Evolutionary conservation across 345 rosid species (phyloP).

Genomic region (Mallotus nudiflorus): DNA sequence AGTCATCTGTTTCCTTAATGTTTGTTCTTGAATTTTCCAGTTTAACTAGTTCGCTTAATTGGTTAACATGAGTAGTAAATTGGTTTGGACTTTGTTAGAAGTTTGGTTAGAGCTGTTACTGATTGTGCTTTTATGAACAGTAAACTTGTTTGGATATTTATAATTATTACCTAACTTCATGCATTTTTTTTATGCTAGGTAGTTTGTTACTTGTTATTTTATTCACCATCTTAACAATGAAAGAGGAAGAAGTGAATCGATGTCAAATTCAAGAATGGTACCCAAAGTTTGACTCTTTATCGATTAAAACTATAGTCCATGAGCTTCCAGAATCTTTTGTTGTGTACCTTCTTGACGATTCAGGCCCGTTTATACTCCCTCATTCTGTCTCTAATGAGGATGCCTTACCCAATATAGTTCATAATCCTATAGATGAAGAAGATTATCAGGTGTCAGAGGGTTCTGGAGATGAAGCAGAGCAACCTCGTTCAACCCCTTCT

Average conservation of each 20-base stretch:
- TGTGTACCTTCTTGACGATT: conserved; percentile 64
- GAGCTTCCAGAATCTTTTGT: conserved; percentile 77
- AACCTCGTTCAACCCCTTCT: conserved; percentile 42
- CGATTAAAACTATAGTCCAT: conserved; percentile 68
- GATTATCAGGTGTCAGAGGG: conserved; percentile 63
- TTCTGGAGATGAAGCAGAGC: conserved; percentile 67
- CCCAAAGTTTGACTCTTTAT: conserved; percentile 63
- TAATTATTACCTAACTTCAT: too few species aligned
- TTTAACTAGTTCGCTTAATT: too few species aligned
- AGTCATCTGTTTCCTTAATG: too few species aligned
- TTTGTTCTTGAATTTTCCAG: too few species aligned
- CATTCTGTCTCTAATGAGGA: conserved; percentile 55
- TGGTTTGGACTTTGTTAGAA: too few species aligned
- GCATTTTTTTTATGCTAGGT: too few species aligned
- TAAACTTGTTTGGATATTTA: too few species aligned
- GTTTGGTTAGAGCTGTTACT: too few species aligned
- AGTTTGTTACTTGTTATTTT: too few species aligned
- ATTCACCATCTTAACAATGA: conserved; percentile 37
- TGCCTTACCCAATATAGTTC: conserved; percentile 77
- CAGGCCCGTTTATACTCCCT: conserved; percentile 77
- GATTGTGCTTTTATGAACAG: too few species aligned
- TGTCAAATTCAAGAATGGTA: conserved; percentile 94
- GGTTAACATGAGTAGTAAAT: too few species aligned
- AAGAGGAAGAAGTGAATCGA: conserved; percentile 61
- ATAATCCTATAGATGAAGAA: conserved; percentile 60